Evolutionary conservation across 164 flowering plant species (phyloP), one percentile per base, ranked within the genome.

Genomic region (Macadamia integrifolia): DNA sequence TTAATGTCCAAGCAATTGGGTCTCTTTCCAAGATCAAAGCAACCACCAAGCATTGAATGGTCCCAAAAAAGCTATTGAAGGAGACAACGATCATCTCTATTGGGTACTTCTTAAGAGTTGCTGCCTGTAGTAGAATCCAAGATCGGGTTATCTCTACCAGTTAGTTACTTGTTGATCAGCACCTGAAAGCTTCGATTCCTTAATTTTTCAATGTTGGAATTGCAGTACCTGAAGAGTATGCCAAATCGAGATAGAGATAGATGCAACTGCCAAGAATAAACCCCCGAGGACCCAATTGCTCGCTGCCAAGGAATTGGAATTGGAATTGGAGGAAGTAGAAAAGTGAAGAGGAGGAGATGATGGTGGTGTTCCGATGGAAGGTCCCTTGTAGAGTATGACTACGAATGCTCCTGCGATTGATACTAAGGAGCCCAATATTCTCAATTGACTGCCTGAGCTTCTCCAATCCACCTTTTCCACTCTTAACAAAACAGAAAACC

Each of bases 1-100:
- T 65, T 23, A 80, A 11, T 70, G 12, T 78, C 89, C 87, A 85
- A 40, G 80, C 77, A 58, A n/a, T 61, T 53, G 58, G 42, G 58
- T 79, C 61, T 73, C 67, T 73, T 71, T 78, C 85, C 28, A 52
- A 65, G 10, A 79, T 58, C 56, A 72, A 29, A 30, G 80, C 28
- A 29, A 82, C 64, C 2, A 70, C 9, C 23, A 77, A 67, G 32
- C 74, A 60, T 70, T 70, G 74, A 48, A 85, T 58, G 13, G 85
- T 74, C 28, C 68, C 79, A 60, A 74, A 76, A 23, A 83, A 62
- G 71, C 70, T 62, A 73, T 70, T 80, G 29, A 83, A 73, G 70
- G 78, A 80, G 52, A 79, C 80, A 12, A 80, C 31, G 12, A 67
- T 72, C 18, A 72, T 58, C 64, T 73, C 70, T 48, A 62, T 67